Evolutionary conservation across 2,329 filamentous ascomycete species (phyloP).

Genomic region (Phaeosphaeria sp.): DNA sequence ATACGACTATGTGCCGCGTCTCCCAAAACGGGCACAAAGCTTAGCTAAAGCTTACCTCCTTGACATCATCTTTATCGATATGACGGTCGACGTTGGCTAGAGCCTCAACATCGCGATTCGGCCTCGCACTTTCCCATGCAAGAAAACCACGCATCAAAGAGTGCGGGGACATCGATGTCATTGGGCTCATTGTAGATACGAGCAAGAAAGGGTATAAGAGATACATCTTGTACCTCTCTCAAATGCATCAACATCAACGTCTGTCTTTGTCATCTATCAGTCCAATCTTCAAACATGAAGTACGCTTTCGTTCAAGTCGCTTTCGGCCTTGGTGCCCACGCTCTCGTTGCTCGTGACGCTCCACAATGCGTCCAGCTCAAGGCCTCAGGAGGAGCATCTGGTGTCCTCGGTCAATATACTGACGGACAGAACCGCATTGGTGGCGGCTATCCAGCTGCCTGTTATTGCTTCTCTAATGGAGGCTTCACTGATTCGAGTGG

Average conservation of each 20-base stretch:
- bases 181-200: not conserved
- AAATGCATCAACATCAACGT: not conserved
- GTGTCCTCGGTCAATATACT: constrained; percentile 65
- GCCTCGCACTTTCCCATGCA: not conserved
- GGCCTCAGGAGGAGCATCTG: constrained; percentile 43
- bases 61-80: constrained; percentile 24
- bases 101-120: constrained; percentile 8
- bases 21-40: constrained; percentile 2
- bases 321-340: constrained; percentile 30
- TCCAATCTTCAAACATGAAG: constrained; percentile 23
- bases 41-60: constrained; percentile 10
- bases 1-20: constrained; percentile 1
- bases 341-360: constrained; percentile 25
- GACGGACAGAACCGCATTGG: constrained; percentile 68
- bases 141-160: not conserved
- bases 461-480: constrained; percentile 61
- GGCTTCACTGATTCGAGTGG: constrained; percentile 62
- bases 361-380: constrained; percentile 26
- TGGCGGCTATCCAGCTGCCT: constrained; percentile 54
- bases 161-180: not conserved
- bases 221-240: not conserved
- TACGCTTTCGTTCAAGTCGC: constrained; percentile 26
- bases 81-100: constrained; percentile 3
- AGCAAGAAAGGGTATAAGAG: not conserved
- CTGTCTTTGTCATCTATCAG: constrained; percentile 1